phyloP scores from a whole-genome alignment of 2,329 filamentous ascomycete genomes.

The Graphiopsis chlorocephala region DNA sequence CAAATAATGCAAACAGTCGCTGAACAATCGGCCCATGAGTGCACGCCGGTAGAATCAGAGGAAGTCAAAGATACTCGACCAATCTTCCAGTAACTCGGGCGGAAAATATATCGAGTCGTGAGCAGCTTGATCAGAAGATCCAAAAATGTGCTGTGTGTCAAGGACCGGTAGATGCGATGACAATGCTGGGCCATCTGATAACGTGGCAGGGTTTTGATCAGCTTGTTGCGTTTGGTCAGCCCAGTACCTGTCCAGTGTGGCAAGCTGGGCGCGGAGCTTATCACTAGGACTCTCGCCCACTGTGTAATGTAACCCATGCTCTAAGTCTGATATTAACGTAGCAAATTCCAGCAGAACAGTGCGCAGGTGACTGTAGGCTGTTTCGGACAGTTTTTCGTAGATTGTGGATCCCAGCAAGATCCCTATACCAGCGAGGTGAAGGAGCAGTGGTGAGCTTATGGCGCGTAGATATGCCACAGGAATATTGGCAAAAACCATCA shows the following conservation, averaged over 20 bases:
- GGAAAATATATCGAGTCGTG: slow-evolving; percentile 35
- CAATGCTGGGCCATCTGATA: neutral
- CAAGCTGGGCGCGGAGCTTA: slow-evolving; percentile 38
- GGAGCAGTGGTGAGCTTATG: slow-evolving; percentile 46
- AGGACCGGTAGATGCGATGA: neutral
- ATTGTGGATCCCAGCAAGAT: slow-evolving; percentile 46
- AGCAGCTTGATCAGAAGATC: neutral
- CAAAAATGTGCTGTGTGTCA: neutral
- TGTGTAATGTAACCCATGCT: slow-evolving; percentile 38
- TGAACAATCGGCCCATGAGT: neutral
- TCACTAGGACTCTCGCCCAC: slow-evolving; percentile 33
- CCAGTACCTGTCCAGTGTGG: slow-evolving; percentile 42
- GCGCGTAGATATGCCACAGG: slow-evolving; percentile 45
- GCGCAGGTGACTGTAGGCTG: slow-evolving; percentile 40
- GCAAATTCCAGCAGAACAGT: slow-evolving; percentile 43
- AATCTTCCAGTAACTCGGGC: slow-evolving; percentile 40
- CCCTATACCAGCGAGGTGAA: slow-evolving; percentile 48
- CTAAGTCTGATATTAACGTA: slow-evolving; percentile 42
- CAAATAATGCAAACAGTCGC: neutral
- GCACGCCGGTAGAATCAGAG: neutral
- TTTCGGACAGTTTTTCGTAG: slow-evolving; percentile 40
- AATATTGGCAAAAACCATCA: slow-evolving; percentile 42
- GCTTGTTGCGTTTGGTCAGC: slow-evolving; percentile 18
- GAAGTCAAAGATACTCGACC: slow-evolving; percentile 38
- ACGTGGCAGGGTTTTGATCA: neutral